phyloP scores from a whole-genome alignment of 495 filamentous ascomycete genomes.

The Bombardia bombarda region DNA sequence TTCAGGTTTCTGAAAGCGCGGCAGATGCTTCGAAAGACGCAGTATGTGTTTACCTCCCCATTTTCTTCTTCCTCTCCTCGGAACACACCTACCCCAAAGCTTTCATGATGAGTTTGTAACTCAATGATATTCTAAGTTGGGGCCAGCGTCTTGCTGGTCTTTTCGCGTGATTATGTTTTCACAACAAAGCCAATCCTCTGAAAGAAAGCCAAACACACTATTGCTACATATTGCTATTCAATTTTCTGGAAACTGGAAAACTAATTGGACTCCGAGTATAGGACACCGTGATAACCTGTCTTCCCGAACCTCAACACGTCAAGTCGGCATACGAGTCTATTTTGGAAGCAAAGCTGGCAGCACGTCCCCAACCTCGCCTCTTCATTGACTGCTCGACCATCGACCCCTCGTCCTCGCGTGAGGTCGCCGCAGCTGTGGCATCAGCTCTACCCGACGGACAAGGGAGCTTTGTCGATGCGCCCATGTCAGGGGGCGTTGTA shows the following conservation, averaged over 20 bases:
- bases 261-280: conserved; percentile 21
- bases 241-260: background rate
- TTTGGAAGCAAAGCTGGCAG: conserved; percentile 40
- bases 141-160: conserved; percentile 12
- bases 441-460: conserved; percentile 37
- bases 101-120: conserved; percentile 45
- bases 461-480: conserved; percentile 66
- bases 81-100: background rate
- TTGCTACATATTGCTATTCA: background rate
- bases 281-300: conserved; percentile 71
- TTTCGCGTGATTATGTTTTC: conserved; percentile 40
- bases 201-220: background rate
- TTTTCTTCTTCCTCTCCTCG: conserved; percentile 1
- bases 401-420: conserved; percentile 66
- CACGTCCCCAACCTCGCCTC: conserved; percentile 38
- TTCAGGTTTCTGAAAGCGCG: conserved; percentile 50
- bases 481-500: conserved; percentile 82
- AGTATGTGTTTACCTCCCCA: conserved; percentile 44
- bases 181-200: conserved; percentile 29
- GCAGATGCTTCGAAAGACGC: conserved; percentile 61
- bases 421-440: conserved; percentile 55
- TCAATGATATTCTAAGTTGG: conserved; percentile 47
- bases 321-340: conserved; percentile 63
- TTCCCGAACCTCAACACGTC: conserved; percentile 75
- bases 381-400: conserved; percentile 86